These are phyloP conservation scores for Pseudopithomyces maydicus DNA, from an alignment of 2,329 filamentous ascomycete species.

Conservation along the genomic window DNA sequence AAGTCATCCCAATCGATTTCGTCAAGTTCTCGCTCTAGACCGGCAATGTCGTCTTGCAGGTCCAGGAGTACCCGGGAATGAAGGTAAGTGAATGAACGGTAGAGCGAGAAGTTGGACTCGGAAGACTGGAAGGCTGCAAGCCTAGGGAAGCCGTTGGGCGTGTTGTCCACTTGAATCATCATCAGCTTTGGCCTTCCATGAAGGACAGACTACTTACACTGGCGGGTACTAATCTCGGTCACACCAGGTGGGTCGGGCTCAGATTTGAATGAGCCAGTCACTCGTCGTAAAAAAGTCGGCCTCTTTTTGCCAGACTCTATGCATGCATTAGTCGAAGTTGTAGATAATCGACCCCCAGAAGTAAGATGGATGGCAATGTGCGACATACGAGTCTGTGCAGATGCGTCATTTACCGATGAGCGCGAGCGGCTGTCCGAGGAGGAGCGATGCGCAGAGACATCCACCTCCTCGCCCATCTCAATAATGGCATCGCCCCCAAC, in stretches of 20 bases:
- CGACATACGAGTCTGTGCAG: constrained; percentile 42
- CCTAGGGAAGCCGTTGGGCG: constrained; percentile 45
- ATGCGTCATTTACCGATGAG: constrained; percentile 19
- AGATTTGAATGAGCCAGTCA: constrained; percentile 36
- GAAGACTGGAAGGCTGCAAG: constrained; percentile 47
- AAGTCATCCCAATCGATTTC: constrained; percentile 37
- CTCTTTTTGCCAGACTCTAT: constrained; percentile 28
- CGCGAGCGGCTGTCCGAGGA: constrained; percentile 16
- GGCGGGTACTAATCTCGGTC: constrained; percentile 40
- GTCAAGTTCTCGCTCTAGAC: constrained; percentile 45
- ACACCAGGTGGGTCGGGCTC: constrained; percentile 35
- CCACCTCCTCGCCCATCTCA: constrained; percentile 31
- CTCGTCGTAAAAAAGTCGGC: constrained; percentile 30
- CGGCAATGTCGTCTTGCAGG: constrained; percentile 45
- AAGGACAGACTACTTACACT: constrained; percentile 25
- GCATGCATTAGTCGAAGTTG: constrained; percentile 15
- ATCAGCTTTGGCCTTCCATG: constrained; percentile 7
- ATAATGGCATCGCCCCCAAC: constrained; percentile 38
- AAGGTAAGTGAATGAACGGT: constrained; percentile 47
- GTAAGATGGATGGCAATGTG: not conserved
- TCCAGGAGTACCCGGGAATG: constrained; percentile 46
- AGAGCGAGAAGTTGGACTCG: constrained; percentile 48
- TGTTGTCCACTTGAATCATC: constrained; percentile 38
- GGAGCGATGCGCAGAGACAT: constrained; percentile 12
- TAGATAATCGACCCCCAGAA: not conserved